Percentiles rank a stretch among this genome's conserved stretches.
Conservation (phyloP, 73 alveolate species). For the Stentor coeruleus region DNA sequence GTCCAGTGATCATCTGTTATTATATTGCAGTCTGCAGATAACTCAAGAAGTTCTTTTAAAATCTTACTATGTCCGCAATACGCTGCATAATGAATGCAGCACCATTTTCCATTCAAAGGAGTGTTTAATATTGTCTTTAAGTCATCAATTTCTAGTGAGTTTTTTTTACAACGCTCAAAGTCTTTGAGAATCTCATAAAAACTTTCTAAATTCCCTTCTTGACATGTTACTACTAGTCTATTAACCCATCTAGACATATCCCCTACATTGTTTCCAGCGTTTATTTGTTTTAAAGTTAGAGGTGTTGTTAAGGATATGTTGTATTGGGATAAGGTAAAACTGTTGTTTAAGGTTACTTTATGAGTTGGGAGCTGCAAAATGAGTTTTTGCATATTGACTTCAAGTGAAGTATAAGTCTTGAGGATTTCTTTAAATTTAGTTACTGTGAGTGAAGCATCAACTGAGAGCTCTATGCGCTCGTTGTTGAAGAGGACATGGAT, state of each 20-base stretch:
- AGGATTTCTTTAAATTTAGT: background rate
- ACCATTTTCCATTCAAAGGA: background rate
- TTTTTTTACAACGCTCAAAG: background rate
- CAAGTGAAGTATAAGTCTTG: background rate
- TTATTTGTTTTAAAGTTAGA: background rate
- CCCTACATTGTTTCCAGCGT: background rate
- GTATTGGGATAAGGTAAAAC: background rate
- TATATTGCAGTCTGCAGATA: background rate
- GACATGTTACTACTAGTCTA: background rate
- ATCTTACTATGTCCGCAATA: background rate
- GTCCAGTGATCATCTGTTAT: slow-evolving; percentile 27
- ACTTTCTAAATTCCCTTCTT: background rate
- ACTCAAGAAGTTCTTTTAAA: background rate
- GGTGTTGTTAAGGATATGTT: background rate
- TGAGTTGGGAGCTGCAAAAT: background rate
- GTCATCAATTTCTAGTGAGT: background rate
- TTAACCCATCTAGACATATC: background rate
- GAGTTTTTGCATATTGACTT: background rate
- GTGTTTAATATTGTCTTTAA: background rate
- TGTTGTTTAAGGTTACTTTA: background rate
- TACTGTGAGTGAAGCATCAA: background rate
- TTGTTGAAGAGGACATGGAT: background rate
- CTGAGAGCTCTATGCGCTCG: background rate
- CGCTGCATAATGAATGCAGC: background rate
- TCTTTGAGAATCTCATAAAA: background rate